Percentiles rank a stretch among this genome's conserved stretches.
Conservation (phyloP, 148 eudicot species). For the Cornus suecica region DNA sequence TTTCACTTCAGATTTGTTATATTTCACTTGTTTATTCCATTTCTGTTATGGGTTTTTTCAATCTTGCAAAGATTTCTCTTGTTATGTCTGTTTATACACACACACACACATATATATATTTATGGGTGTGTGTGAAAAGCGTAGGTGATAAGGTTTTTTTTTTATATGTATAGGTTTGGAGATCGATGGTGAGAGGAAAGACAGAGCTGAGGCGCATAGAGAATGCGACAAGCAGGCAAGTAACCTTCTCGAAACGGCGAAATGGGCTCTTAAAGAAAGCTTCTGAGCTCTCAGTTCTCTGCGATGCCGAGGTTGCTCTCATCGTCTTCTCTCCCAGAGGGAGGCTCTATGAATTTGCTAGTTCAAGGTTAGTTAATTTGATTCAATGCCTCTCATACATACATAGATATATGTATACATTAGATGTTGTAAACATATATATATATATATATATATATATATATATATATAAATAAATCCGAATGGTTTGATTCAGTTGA, state of each 20-base stretch:
- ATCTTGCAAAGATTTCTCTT: too few species aligned
- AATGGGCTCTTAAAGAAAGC: conserved; percentile 48
- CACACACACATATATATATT: too few species aligned
- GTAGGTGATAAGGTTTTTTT: too few species aligned
- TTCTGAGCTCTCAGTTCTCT: conserved; percentile 43
- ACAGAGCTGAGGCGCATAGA: conserved; percentile 62
- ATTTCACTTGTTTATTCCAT: background rate
- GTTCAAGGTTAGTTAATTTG: conserved; percentile 28
- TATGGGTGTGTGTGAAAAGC: too few species aligned
- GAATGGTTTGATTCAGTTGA: too few species aligned
- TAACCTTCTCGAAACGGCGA: conserved; percentile 46
- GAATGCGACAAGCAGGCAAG: conserved; percentile 62
- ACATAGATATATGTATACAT: too few species aligned
- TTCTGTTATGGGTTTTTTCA: too few species aligned
- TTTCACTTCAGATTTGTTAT: conserved; percentile 12
- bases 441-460: background rate
- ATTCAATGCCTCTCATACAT: too few species aligned
- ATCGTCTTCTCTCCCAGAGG: conserved; percentile 56
- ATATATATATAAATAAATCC: background rate
- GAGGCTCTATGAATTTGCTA: conserved; percentile 54
- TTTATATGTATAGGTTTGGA: background rate
- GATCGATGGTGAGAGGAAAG: conserved; percentile 50
- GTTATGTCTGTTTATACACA: background rate
- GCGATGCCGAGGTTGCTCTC: conserved; percentile 53
- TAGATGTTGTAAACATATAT: too few species aligned